Evolutionary conservation across 352 stramenopile genomes (phyloP), one percentile per base, ranked within the genome.

Genomic region (Globisporangium radiosum): DNA sequence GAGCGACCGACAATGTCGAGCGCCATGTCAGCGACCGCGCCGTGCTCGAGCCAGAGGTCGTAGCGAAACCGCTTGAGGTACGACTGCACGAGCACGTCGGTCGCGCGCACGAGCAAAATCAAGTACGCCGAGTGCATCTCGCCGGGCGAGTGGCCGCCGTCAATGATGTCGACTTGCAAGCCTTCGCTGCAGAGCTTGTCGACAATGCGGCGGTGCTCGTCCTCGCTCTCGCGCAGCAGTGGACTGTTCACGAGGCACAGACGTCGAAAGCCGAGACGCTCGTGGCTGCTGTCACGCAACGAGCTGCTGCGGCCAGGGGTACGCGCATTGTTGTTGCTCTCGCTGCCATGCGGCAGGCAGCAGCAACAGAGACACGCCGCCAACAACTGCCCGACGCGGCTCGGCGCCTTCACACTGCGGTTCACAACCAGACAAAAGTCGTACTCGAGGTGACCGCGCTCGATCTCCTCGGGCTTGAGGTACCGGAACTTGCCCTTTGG

Each of bases 391-490:
- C 47, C 47, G 0, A 87, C 3, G 37, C 63, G 66, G 0, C 73
- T 75, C 4, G 79, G 71, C 42, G 71, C 13, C 11, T 76, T 67
- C 40, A 91, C 72, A 52, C 69, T 83, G 50, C 85, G 85, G 63
- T 92, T 88, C 36, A 76, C 81, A 54, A 94, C 86, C 36, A 94
- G 72, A 0, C 81, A 82, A 64, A 88, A 94, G 60, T 94, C 85
- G 69, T 92, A 94, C 39, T 69, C 54, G 14, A 85, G 48, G 14
- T 68, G 60, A 5, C 78, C 81, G 47, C 67, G 83, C 63, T 81
- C 47, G 59, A 94, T 87, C 56, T 94, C 82, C 39, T 88, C 77
- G 1, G 85, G 82, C 57, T 90, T 90, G n/a, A 94, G 68, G 61
- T 94, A 92, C 3, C 82, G 60, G 58, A 91, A 94, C 48, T 75